Evolutionary conservation across 805 yeast genomes (phyloP).

Genomic region (Ogataea saltuana): DNA sequence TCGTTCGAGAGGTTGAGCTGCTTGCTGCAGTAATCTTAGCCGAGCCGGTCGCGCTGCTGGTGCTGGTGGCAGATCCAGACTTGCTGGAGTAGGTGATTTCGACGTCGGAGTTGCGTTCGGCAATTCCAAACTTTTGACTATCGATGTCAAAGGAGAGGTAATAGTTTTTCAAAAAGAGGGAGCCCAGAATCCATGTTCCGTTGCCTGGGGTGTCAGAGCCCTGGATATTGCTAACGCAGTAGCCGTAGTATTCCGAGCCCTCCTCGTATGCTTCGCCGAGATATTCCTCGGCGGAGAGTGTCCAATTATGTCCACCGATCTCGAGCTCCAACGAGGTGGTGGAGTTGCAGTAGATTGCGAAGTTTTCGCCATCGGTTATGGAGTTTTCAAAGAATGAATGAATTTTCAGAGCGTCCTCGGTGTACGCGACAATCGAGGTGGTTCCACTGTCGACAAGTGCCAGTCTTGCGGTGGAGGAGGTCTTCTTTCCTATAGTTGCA

Average conservation of each 20-base stretch:
- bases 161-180: constrained; percentile 54
- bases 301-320: constrained; percentile 47
- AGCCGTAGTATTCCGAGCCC: constrained; percentile 41
- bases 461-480: constrained; percentile 32
- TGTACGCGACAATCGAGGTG: constrained; percentile 57
- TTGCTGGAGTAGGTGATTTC: constrained; percentile 1
- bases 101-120: constrained; percentile 40
- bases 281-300: constrained; percentile 45
- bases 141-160: constrained; percentile 61
- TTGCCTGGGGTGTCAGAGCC: constrained; percentile 46
- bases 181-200: constrained; percentile 63
- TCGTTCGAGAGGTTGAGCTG: background rate
- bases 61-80: background rate
- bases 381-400: constrained; percentile 54
- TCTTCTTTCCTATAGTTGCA: constrained; percentile 16
- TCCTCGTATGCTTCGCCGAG: constrained; percentile 48
- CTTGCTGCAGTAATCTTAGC: background rate
- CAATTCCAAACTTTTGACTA: constrained; percentile 53
- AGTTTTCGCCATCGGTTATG: constrained; percentile 61
- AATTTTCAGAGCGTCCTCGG: constrained; percentile 51
- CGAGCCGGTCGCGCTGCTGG: background rate
- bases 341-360: constrained; percentile 58
- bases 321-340: constrained; percentile 42
- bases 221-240: constrained; percentile 66
- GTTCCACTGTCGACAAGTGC: constrained; percentile 69